These are phyloP conservation scores for Penicillium olsonii DNA, from an alignment of 2,329 filamentous ascomycete genomes.

Conservation along the genomic window DNA sequence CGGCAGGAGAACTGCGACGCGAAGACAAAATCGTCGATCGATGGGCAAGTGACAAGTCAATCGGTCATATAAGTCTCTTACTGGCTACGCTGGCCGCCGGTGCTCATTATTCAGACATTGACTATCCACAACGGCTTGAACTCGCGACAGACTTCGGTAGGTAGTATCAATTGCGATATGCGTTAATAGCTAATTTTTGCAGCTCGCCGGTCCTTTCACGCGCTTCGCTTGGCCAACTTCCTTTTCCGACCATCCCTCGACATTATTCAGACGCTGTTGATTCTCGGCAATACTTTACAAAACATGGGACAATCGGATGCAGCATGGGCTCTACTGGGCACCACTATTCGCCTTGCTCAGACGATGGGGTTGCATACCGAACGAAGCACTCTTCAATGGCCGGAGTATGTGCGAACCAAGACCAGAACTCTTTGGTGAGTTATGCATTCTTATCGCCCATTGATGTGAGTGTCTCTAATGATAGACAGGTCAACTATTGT, in stretches of 20 bases:
- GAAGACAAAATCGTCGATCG: constrained; percentile 20
- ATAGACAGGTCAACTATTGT: constrained; percentile 32
- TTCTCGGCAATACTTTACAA: constrained; percentile 53
- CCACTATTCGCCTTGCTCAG: constrained; percentile 35
- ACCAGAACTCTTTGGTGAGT: constrained; percentile 28
- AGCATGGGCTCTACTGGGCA: constrained; percentile 33
- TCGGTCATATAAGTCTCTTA: constrained; percentile 32
- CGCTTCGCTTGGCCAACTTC: constrained; percentile 60
- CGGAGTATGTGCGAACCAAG: constrained; percentile 26
- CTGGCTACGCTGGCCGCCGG: constrained; percentile 33
- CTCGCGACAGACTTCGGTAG: constrained; percentile 30
- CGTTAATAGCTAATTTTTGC: neutral
- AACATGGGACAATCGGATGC: constrained; percentile 37
- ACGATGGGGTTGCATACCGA: constrained; percentile 43
- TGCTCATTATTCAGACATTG: constrained; percentile 34
- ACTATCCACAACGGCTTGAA: constrained; percentile 27
- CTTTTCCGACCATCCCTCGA: constrained; percentile 57
- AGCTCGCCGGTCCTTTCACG: constrained; percentile 46
- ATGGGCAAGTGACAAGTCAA: constrained; percentile 27
- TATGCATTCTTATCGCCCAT: neutral
- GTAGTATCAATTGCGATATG: neutral
- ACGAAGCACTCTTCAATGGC: constrained; percentile 24
- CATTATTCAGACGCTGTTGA: constrained; percentile 57
- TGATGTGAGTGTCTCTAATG: neutral
- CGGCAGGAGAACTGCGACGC: constrained; percentile 25